These are phyloP conservation scores for Incumbomyces lentus DNA, from an alignment of 2,329 filamentous ascomycete species.

Conservation along the genomic window DNA sequence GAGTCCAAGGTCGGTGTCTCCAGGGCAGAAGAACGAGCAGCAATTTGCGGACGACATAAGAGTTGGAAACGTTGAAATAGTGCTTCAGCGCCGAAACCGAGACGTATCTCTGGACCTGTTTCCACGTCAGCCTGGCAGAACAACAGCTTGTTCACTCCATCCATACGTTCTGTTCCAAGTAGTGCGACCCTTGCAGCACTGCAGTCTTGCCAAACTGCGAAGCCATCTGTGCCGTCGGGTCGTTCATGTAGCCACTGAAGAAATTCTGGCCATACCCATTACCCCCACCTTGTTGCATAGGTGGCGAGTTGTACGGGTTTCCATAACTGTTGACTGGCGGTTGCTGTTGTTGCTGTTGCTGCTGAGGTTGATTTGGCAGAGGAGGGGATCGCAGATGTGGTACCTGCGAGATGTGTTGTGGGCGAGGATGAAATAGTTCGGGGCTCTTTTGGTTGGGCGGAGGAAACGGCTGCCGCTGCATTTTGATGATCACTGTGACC, in stretches of 20 bases:
- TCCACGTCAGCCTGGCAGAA: slow-evolving; percentile 12
- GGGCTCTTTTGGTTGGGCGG: slow-evolving; percentile 68
- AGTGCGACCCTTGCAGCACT: slow-evolving; percentile 83
- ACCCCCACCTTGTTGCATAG: slow-evolving; percentile 26
- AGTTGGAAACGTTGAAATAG: slow-evolving; percentile 99
- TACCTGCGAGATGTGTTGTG: slow-evolving; percentile 96
- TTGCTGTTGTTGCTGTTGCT: slow-evolving; percentile 57
- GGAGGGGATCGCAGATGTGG: slow-evolving; percentile 93
- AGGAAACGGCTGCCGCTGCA: slow-evolving; percentile 79
- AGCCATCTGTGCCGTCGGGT: slow-evolving; percentile 88
- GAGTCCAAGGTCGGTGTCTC: slow-evolving; percentile 94
- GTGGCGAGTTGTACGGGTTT: slow-evolving; percentile 39
- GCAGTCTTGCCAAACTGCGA: slow-evolving; percentile 89
- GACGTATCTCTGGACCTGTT: slow-evolving; percentile 67
- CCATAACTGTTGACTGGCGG: slow-evolving; percentile 35
- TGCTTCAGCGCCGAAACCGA: slow-evolving; percentile 90
- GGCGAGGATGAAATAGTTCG: slow-evolving; percentile 90
- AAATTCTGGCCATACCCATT: slow-evolving; percentile 33
- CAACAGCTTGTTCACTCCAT: not conserved
- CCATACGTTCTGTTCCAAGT: slow-evolving; percentile 85
- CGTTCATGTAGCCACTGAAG: slow-evolving; percentile 90
- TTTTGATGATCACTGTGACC: slow-evolving; percentile 40
- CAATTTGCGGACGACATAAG: slow-evolving; percentile 88
- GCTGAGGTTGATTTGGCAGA: slow-evolving; percentile 63
- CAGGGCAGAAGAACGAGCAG: slow-evolving; percentile 92